Conservation (phyloP, 768 basidiomycete species). For the Rhodotorula toruloides region DNA sequence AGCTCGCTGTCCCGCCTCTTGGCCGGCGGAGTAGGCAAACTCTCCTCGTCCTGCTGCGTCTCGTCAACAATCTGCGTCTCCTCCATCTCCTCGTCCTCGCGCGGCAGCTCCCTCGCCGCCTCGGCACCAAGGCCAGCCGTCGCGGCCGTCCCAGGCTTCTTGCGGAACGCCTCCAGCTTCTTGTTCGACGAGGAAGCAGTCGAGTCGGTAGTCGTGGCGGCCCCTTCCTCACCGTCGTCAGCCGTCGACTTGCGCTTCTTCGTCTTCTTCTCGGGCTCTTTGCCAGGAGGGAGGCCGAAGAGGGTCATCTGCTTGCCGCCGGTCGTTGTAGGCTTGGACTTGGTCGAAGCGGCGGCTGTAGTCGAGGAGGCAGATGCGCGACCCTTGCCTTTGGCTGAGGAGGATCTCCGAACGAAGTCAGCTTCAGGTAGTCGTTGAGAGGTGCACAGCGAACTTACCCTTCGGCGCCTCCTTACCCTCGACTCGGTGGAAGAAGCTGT, state of each 20-base stretch:
- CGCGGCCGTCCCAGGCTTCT: slow-evolving; percentile 3
- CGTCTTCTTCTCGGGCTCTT: not conserved
- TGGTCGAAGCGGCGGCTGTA: slow-evolving; percentile 9
- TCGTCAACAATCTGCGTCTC: slow-evolving; percentile 20
- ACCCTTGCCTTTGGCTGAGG: slow-evolving; percentile 26
- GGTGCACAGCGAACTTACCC: not conserved
- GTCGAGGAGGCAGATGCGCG: not conserved
- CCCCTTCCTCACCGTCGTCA: not conserved
- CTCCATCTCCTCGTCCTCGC: slow-evolving; percentile 29
- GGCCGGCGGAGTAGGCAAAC: too few relatives aligned
- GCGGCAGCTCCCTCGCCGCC: slow-evolving; percentile 18
- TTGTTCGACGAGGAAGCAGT: not conserved
- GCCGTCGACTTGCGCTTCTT: slow-evolving; percentile 40
- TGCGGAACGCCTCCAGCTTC: slow-evolving; percentile 12
- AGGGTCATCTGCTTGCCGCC: slow-evolving; percentile 21
- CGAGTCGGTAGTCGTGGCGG: not conserved
- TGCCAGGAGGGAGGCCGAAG: slow-evolving; percentile 34
- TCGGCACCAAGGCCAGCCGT: slow-evolving; percentile 12
- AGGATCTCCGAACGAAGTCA: not conserved
- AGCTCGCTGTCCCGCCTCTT: slow-evolving; percentile 1
- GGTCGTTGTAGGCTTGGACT: not conserved
- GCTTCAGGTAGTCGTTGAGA: not conserved
- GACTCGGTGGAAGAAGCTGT: slow-evolving; percentile 42
- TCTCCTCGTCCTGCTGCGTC: slow-evolving; percentile 5
- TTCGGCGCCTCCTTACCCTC: slow-evolving; percentile 36